Evolutionary conservation across 2,329 filamentous ascomycete genomes (phyloP).

Genomic region (Cordyceps javanica): DNA sequence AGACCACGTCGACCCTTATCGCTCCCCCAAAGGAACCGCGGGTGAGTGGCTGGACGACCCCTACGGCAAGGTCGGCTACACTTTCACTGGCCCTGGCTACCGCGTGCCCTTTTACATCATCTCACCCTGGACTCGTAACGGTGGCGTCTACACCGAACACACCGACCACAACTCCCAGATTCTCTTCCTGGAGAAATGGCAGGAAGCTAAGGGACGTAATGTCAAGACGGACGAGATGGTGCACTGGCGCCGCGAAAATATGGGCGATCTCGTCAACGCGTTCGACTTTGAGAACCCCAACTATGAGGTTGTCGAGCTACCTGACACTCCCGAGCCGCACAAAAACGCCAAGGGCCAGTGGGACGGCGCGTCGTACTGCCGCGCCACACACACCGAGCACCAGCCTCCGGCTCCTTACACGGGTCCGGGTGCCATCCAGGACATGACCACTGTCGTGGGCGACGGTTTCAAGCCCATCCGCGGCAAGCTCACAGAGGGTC

Average conservation of each 20-base stretch:
- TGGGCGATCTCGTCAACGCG: conserved; percentile 29
- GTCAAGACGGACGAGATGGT: conserved; percentile 27
- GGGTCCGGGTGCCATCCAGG: conserved; percentile 26
- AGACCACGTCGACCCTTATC: conserved; percentile 47
- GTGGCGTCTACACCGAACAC: conserved; percentile 47
- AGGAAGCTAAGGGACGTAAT: conserved; percentile 31
- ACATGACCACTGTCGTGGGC: conserved; percentile 38
- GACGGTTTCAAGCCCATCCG: conserved; percentile 47
- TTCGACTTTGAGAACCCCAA: conserved; percentile 45
- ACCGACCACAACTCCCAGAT: conserved; percentile 51
- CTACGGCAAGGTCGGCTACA: conserved; percentile 31
- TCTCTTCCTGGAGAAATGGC: conserved; percentile 46
- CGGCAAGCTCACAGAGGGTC: conserved; percentile 47
- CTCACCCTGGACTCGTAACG: conserved; percentile 49
- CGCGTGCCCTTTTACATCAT: conserved; percentile 50
- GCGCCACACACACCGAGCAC: conserved; percentile 28
- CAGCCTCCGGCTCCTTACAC: conserved; percentile 44
- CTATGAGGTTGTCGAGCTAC: conserved; percentile 40
- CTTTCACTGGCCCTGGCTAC: conserved; percentile 30
- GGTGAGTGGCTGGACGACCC: conserved; percentile 47
- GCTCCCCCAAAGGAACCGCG: conserved; percentile 40
- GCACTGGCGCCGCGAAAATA: conserved; percentile 26
- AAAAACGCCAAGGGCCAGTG: conserved; percentile 36
- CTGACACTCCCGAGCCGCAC: conserved; percentile 36
- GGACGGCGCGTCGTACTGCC: conserved; percentile 38